These are phyloP conservation scores for Pterocarpus santalinus DNA, from an alignment of 306 rosid species.

Conservation along the genomic window DNA sequence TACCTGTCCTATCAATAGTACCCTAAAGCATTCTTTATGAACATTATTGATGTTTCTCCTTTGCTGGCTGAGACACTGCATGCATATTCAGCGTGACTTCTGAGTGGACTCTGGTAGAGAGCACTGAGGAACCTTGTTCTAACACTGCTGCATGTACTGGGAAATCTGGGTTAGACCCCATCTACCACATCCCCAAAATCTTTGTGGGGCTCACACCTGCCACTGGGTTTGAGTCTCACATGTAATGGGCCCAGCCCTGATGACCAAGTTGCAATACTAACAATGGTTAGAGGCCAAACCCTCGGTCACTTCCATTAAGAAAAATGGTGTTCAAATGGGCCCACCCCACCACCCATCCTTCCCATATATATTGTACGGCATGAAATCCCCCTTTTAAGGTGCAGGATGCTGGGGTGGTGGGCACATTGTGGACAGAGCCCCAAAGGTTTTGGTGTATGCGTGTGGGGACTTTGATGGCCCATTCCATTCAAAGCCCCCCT, in stretches of 20 bases:
- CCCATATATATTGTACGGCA: conserved; percentile 36
- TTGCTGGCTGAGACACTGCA: neutral
- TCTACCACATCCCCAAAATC: conserved; percentile 18
- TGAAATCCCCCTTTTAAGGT: neutral
- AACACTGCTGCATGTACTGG: neutral
- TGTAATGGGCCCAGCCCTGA: conserved; percentile 37
- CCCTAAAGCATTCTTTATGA: conserved; percentile 1
- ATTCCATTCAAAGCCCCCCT: neutral
- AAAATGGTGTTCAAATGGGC: neutral
- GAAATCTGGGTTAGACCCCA: conserved; percentile 2
- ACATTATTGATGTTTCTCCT: conserved; percentile 24
- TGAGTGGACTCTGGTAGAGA: neutral
- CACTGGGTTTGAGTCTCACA: conserved; percentile 35
- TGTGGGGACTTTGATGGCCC: conserved; percentile 24
- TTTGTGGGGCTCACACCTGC: conserved; percentile 33
- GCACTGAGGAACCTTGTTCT: neutral
- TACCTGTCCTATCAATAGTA: neutral
- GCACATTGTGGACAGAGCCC: conserved; percentile 7
- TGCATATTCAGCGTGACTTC: neutral
- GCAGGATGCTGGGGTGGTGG: conserved; percentile 46
- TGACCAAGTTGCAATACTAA: conserved; percentile 27
- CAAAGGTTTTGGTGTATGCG: neutral
- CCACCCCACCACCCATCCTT: neutral
- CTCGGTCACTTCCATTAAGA: neutral
- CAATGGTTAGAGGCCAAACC: neutral